Evolutionary conservation across 345 rosid species (phyloP).

Genomic region (Citrus trifoliata): DNA sequence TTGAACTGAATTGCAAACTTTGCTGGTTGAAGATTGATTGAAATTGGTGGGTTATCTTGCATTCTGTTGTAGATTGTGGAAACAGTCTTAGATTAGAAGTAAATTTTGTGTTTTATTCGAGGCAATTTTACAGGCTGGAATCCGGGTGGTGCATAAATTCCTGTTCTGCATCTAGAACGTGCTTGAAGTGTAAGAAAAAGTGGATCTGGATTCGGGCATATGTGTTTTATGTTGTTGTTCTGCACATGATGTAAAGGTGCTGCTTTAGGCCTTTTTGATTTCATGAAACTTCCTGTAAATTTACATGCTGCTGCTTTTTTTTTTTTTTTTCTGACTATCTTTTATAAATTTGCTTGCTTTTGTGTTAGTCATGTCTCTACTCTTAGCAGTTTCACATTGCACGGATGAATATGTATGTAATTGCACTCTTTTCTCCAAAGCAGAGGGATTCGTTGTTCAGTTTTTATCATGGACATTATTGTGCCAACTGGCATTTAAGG

Average conservation of each 20-base stretch:
- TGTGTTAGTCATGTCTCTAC: neutral
- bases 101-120: neutral
- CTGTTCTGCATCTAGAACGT: neutral
- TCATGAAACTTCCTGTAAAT: conserved; percentile 6
- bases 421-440: neutral
- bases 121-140: neutral
- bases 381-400: neutral
- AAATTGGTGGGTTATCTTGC: neutral
- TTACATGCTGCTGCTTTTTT: neutral
- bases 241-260: neutral
- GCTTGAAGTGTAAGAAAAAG: neutral
- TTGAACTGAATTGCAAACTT: neutral
- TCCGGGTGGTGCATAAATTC: neutral
- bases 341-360: neutral
- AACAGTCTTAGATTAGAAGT: neutral
- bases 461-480: neutral
- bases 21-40: neutral
- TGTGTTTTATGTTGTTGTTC: neutral
- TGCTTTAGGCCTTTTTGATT: neutral
- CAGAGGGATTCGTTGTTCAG: neutral
- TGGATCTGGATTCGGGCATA: neutral
- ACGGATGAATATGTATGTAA: neutral
- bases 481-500: neutral
- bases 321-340: neutral
- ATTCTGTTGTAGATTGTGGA: neutral